These are phyloP conservation scores for Lablab purpureus DNA, from an alignment of 306 rosid species.

Conservation along the genomic window DNA sequence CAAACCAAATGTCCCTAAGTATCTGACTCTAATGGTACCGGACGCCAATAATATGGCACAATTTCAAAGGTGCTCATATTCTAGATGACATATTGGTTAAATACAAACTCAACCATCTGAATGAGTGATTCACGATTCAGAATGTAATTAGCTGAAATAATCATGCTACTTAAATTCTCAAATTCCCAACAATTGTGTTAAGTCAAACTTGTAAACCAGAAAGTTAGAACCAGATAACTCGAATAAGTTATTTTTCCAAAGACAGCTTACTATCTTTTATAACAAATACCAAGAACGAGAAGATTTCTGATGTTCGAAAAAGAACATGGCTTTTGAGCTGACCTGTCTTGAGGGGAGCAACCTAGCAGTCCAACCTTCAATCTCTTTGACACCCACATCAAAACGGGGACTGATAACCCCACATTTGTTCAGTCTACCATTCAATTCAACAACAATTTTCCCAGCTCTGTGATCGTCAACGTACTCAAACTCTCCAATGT, in stretches of 20 bases:
- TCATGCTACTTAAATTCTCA: constrained; percentile 3
- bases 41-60: not conserved
- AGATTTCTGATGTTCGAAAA: not conserved
- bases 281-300: not conserved
- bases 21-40: not conserved
- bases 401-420: constrained; percentile 58
- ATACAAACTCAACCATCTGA: not conserved
- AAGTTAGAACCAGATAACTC: not conserved
- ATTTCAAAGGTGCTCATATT: not conserved
- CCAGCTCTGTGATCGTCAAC: constrained; percentile 58
- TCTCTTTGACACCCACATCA: constrained; percentile 55
- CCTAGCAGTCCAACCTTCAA: constrained; percentile 58
- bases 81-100: not conserved
- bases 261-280: not conserved
- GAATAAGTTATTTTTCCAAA: not conserved
- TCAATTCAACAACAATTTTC: constrained; percentile 54
- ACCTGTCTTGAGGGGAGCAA: constrained; percentile 52
- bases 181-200: not conserved
- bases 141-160: not conserved
- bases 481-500: constrained; percentile 57
- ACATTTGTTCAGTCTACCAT: constrained; percentile 55
- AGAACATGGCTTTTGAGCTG: not conserved
- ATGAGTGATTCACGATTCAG: not conserved
- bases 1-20: not conserved
- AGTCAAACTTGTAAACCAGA: not conserved